Conservation (phyloP, 2,329 filamentous ascomycete genomes). For the Didymella pomorum region DNA sequence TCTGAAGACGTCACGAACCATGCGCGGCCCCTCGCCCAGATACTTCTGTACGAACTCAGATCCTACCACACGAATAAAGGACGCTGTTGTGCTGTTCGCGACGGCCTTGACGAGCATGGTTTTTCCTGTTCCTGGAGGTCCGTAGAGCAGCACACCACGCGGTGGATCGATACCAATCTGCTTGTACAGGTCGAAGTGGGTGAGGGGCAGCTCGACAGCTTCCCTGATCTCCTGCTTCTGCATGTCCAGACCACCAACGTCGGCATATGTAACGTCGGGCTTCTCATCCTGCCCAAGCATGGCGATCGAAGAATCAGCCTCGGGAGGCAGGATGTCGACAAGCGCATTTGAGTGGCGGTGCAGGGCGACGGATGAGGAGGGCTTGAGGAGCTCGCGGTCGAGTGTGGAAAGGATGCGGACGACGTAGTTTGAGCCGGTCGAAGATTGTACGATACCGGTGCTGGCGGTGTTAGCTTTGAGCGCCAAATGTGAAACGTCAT, state of each 20-base stretch:
- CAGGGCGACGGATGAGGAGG: constrained; percentile 94
- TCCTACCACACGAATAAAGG: constrained; percentile 96
- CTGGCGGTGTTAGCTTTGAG: constrained; percentile 57
- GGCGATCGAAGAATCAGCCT: constrained; percentile 97
- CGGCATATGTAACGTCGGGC: constrained; percentile 96
- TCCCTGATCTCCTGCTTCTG: constrained; percentile 99
- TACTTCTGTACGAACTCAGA: constrained; percentile 99
- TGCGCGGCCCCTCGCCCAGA: constrained; percentile 93
- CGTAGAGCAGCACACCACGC: constrained; percentile 93
- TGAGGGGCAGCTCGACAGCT: constrained; percentile 94
- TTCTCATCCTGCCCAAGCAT: constrained; percentile 98
- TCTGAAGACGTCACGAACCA: constrained; percentile 98
- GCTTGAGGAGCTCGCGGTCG: constrained; percentile 97
- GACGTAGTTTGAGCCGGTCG: constrained; percentile 98
- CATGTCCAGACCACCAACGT: constrained; percentile 98
- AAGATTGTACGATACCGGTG: constrained; percentile 98
- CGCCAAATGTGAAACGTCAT: background rate
- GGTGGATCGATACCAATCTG: constrained; percentile 99
- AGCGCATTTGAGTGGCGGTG: constrained; percentile 98
- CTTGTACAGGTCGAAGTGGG: constrained; percentile 98
- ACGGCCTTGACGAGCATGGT: constrained; percentile 99
- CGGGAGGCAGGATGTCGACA: constrained; percentile 97
- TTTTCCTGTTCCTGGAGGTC: constrained; percentile 94
- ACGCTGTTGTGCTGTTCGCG: constrained; percentile 96
- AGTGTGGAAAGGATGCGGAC: constrained; percentile 98